These are phyloP conservation scores for Lasiodiplodia sp. DNA, from an alignment of 2,329 filamentous ascomycete genomes.

Conservation along the genomic window DNA sequence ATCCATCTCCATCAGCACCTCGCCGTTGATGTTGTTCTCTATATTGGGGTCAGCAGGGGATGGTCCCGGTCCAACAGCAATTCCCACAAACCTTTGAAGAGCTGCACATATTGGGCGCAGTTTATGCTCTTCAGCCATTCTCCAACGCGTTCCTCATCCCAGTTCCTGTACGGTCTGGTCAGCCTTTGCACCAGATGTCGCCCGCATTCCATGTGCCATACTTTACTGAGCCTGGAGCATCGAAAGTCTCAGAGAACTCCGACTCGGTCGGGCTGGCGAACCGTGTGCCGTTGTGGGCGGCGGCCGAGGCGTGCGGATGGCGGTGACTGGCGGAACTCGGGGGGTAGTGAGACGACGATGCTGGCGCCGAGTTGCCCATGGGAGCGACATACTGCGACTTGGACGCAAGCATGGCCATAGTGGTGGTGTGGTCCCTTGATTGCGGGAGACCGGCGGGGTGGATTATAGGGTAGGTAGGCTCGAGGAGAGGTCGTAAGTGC, in stretches of 20 bases:
- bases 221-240: slow-evolving; percentile 69
- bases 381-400: slow-evolving; percentile 72
- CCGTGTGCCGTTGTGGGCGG: slow-evolving; percentile 54
- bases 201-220: slow-evolving; percentile 35
- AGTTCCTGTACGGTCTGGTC: slow-evolving; percentile 59
- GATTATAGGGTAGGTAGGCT: slow-evolving; percentile 3
- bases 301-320: slow-evolving; percentile 41
- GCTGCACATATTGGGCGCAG: slow-evolving; percentile 89
- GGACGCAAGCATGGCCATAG: slow-evolving; percentile 80
- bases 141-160: slow-evolving; percentile 90
- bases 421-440: slow-evolving; percentile 21
- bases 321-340: slow-evolving; percentile 46
- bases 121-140: slow-evolving; percentile 92
- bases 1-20: slow-evolving; percentile 96
- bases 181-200: slow-evolving; percentile 27
- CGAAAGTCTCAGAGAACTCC: slow-evolving; percentile 82
- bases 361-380: slow-evolving; percentile 45
- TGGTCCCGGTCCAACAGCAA: slow-evolving; percentile 28
- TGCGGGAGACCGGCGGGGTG: background rate
- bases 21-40: slow-evolving; percentile 95
- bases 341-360: slow-evolving; percentile 46
- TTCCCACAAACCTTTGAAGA: slow-evolving; percentile 70
- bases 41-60: slow-evolving; percentile 32
- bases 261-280: slow-evolving; percentile 89
- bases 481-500: slow-evolving; percentile 13